A percentile compares a stretch with the other conserved stretches of the same genome.
phyloP scores from a whole-genome alignment of 2,329 filamentous ascomycete genomes.

The Orbilia javanica region DNA sequence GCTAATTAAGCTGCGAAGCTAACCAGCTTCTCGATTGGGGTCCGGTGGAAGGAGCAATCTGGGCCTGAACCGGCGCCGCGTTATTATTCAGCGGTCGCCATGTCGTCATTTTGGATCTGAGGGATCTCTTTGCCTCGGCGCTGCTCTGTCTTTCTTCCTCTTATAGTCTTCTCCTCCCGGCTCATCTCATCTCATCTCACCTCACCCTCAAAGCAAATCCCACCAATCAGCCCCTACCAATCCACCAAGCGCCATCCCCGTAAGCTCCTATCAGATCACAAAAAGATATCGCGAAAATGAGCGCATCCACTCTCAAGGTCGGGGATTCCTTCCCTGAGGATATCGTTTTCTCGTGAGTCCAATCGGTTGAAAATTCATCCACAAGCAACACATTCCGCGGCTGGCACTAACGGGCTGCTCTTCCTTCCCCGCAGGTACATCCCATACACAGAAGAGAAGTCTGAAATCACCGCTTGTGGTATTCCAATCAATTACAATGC shows the following conservation, averaged over 20 bases:
- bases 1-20: too few relatives aligned
- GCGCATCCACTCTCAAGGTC: constrained; percentile 71
- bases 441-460: constrained; percentile 77
- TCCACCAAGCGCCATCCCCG: not conserved
- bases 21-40: constrained; percentile 4
- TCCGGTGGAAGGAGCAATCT: not conserved
- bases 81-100: constrained; percentile 15
- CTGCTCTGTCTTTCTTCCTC: not conserved
- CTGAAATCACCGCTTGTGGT: constrained; percentile 80
- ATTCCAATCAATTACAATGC: constrained; percentile 82
- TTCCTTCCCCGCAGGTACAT: constrained; percentile 73
- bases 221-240: not conserved
- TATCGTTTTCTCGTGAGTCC: constrained; percentile 78
- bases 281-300: too few relatives aligned
- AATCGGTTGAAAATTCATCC: not conserved
- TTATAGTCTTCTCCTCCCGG: not conserved
- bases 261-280: not conserved
- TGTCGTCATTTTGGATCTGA: not conserved
- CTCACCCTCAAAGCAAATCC: not conserved
- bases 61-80: not conserved
- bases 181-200: too few relatives aligned
- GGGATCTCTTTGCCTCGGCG: constrained; percentile 10
- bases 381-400: constrained; percentile 14
- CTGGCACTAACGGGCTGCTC: constrained; percentile 15
- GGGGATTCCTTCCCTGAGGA: constrained; percentile 86